Conservation (phyloP, 768 basidiomycete species). For the Termitomyces sp. region DNA sequence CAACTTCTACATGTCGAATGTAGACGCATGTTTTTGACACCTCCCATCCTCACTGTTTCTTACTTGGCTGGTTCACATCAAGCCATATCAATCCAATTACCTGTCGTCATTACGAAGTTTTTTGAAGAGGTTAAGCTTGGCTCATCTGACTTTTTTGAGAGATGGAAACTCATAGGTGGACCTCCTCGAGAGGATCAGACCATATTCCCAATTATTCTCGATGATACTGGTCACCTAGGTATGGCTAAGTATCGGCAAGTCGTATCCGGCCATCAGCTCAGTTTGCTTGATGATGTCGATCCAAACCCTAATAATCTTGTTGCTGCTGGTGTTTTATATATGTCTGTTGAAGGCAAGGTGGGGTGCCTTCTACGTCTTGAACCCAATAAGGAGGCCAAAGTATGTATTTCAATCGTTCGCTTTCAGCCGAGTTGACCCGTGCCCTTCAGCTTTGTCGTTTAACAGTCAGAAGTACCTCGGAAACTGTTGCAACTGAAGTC, state of each 20-base stretch:
- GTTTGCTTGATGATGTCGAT: conserved; percentile 79
- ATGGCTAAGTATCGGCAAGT: conserved; percentile 66
- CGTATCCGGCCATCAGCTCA: conserved; percentile 71
- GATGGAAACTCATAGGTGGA: conserved; percentile 97
- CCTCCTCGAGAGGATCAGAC: conserved; percentile 87
- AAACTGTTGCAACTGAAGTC: conserved; percentile 74
- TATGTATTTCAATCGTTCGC: conserved; percentile 24
- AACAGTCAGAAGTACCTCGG: conserved; percentile 93
- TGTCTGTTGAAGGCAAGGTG: conserved; percentile 87
- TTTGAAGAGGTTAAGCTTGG: conserved; percentile 88
- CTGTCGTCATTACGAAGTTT: conserved; percentile 87
- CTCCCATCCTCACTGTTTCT: conserved; percentile 81
- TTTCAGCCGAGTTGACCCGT: neutral
- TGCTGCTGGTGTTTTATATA: conserved; percentile 94
- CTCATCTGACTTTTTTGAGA: conserved; percentile 87
- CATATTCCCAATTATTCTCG: conserved; percentile 77
- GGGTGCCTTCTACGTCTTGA: conserved; percentile 91
- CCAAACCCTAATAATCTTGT: conserved; percentile 94
- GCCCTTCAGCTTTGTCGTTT: conserved; percentile 73
- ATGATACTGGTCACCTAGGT: conserved; percentile 67
- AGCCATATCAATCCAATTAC: conserved; percentile 75
- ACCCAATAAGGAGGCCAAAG: conserved; percentile 95
- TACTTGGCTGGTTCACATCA: conserved; percentile 93
- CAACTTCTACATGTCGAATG: conserved; percentile 94
- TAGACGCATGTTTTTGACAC: conserved; percentile 72